Conservation (phyloP, 345 rosid species). For the Melastoma malabathricum region DNA sequence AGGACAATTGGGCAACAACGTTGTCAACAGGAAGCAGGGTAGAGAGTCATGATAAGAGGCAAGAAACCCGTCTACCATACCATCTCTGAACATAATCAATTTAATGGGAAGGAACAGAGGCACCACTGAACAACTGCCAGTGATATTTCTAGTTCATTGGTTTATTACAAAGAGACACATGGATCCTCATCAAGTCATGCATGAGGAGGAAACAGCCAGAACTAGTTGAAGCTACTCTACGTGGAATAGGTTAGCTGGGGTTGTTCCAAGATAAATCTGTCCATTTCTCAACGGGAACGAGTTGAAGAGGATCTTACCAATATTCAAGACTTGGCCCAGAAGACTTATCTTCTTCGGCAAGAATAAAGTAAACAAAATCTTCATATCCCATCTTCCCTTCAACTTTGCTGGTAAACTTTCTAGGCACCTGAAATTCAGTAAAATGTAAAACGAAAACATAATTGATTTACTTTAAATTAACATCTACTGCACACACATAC, state of each 20-base stretch:
- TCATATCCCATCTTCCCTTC: slow-evolving; percentile 91
- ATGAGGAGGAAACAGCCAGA: background rate
- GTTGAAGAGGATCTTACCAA: slow-evolving; percentile 34
- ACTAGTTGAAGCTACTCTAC: too few relatives aligned
- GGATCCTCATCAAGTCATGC: background rate
- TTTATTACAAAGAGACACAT: too few relatives aligned
- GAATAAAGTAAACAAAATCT: slow-evolving; percentile 87
- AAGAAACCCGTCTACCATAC: too few relatives aligned
- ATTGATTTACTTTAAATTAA: background rate
- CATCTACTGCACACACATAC: slow-evolving; percentile 19
- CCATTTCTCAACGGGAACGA: background rate
- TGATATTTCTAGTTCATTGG: too few relatives aligned
- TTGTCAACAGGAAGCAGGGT: background rate
- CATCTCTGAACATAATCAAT: too few relatives aligned
- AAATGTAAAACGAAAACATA: too few relatives aligned
- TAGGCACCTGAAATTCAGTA: slow-evolving; percentile 38
- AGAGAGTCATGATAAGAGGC: background rate
- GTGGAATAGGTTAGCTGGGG: background rate
- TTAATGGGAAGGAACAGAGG: too few relatives aligned
- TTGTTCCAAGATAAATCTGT: background rate
- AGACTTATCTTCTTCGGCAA: slow-evolving; percentile 87
- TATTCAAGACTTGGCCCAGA: slow-evolving; percentile 78
- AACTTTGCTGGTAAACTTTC: slow-evolving; percentile 47
- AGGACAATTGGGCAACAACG: background rate
- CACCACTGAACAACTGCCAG: too few relatives aligned